phyloP scores from a whole-genome alignment of 306 rosid genomes.

The Casuarina cunninghamiana region DNA sequence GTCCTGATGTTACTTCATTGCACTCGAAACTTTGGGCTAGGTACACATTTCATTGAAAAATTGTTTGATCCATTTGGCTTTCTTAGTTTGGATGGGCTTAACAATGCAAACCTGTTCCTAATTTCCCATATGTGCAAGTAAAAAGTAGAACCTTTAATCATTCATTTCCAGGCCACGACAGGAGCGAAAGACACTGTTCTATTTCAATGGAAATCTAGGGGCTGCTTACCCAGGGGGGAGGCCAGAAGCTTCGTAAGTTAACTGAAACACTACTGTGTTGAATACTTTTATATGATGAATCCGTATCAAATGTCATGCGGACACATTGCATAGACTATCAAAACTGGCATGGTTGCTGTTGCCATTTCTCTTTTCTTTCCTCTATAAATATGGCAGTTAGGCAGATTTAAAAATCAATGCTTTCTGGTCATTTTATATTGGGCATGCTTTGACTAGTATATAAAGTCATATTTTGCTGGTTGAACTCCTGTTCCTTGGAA shows the following conservation, averaged over 20 bases:
- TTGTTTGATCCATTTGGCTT: neutral
- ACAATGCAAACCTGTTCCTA: constrained; percentile 4
- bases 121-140: constrained; percentile 7
- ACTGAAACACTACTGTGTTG: constrained; percentile 22
- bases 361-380: neutral
- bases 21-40: constrained; percentile 69
- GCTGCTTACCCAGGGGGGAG: constrained; percentile 71
- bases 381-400: neutral
- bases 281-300: neutral
- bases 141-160: constrained; percentile 21
- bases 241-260: constrained; percentile 72
- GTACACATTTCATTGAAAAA: constrained; percentile 34
- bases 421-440: neutral
- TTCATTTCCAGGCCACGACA: constrained; percentile 63
- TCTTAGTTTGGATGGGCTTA: neutral
- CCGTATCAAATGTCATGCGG: constrained; percentile 3
- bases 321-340: constrained; percentile 4
- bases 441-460: neutral
- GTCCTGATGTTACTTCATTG: constrained; percentile 59
- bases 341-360: constrained; percentile 2
- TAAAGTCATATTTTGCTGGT: neutral
- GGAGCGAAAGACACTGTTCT: constrained; percentile 71
- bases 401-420: neutral
- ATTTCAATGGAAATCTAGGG: constrained; percentile 90
- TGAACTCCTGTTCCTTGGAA: neutral